These are phyloP conservation scores for Rhododendron vialii DNA, from an alignment of 148 eudicot species.

Conservation along the genomic window DNA sequence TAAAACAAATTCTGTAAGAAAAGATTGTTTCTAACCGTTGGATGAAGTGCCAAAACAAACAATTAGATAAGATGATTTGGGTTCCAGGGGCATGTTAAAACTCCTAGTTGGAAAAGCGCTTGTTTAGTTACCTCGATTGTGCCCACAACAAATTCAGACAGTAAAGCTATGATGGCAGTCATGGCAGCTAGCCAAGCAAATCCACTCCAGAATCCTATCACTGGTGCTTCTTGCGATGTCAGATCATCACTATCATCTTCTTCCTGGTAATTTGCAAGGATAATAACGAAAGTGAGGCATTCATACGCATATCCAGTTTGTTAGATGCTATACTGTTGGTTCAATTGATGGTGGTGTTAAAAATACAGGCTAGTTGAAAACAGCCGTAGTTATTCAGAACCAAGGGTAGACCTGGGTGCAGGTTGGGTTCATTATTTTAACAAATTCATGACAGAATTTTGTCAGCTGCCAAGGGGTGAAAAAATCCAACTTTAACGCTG, in stretches of 20 bases:
- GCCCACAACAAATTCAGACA: slow-evolving; percentile 83
- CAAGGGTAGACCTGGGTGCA: background rate
- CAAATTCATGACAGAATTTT: background rate
- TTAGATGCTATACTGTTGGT: background rate
- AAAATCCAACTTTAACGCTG: background rate
- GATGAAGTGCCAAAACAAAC: background rate
- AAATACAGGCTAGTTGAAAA: background rate
- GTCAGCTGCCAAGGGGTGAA: background rate
- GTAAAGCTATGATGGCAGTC: slow-evolving; percentile 65
- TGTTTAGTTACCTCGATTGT: slow-evolving; percentile 68
- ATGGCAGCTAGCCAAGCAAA: slow-evolving; percentile 71
- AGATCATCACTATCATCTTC: slow-evolving; percentile 40
- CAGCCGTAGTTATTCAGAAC: background rate
- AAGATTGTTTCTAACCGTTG: background rate
- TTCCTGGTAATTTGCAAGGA: slow-evolving; percentile 9
- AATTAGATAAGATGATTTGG: background rate
- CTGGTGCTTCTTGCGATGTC: slow-evolving; percentile 43
- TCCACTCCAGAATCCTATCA: slow-evolving; percentile 77
- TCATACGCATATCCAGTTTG: background rate
- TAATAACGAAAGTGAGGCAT: background rate
- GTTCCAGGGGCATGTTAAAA: background rate
- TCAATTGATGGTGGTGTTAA: background rate
- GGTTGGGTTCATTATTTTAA: background rate
- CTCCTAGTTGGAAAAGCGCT: background rate
- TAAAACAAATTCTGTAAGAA: background rate